Evolutionary conservation across 345 rosid genomes (phyloP).

Genomic region (Citrus inodora): DNA sequence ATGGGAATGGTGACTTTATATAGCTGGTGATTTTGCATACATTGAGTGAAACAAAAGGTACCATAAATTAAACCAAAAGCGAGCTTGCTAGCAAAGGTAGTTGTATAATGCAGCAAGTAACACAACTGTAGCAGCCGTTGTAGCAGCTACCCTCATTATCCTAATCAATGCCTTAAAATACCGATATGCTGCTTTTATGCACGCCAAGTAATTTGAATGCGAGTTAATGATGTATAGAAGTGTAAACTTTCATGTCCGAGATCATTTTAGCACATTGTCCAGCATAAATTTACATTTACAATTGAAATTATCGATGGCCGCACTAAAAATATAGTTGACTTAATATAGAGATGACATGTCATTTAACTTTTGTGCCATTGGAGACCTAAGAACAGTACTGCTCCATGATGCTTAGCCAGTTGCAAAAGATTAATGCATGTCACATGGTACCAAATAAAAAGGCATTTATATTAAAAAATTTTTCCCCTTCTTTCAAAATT

Average conservation of each 20-base stretch:
- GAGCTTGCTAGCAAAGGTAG: neutral
- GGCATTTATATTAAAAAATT: neutral
- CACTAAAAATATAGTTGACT: too few relatives aligned
- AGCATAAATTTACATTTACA: too few relatives aligned
- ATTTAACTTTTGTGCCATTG: neutral
- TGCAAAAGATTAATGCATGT: neutral
- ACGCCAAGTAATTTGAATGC: neutral
- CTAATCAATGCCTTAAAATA: constrained; percentile 6
- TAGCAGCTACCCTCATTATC: neutral
- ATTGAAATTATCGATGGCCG: too few relatives aligned
- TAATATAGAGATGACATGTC: neutral
- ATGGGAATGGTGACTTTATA: neutral
- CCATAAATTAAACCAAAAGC: neutral
- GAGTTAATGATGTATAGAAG: neutral
- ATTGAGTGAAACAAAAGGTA: neutral
- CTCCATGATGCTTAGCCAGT: neutral
- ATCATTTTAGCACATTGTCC: too few relatives aligned
- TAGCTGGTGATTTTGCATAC: neutral
- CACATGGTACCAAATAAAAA: neutral
- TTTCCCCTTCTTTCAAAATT: neutral
- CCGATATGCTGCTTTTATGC: neutral
- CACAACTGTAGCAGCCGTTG: neutral
- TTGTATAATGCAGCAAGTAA: neutral
- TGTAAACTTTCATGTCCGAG: neutral
- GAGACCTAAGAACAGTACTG: neutral